These are phyloP conservation scores for Cutaneotrichosporon spelunceum DNA, from an alignment of 1,284 basidiomycete species.

Conservation along the genomic window DNA sequence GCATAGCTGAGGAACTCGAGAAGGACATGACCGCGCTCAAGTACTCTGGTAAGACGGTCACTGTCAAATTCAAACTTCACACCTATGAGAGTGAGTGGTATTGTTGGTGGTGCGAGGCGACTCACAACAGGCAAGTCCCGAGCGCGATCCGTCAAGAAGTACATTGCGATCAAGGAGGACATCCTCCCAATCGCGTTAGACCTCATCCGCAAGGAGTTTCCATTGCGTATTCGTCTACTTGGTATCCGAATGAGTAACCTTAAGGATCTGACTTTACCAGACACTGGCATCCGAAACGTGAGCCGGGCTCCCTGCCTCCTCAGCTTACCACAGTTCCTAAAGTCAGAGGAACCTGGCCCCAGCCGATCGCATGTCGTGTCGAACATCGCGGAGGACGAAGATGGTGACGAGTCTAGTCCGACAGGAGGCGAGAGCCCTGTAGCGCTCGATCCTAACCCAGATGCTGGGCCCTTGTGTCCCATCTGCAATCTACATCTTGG, in stretches of 20 bases:
- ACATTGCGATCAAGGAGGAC: conserved; percentile 72
- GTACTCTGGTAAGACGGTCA: conserved; percentile 52
- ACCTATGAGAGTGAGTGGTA: conserved; percentile 44
- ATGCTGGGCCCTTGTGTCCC: conserved; percentile 39
- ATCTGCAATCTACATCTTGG: conserved; percentile 39
- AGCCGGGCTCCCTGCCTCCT: conserved; percentile 13
- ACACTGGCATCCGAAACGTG: conserved; percentile 44
- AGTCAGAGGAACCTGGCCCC: neutral
- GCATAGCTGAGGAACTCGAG: conserved; percentile 74
- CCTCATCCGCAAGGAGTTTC: conserved; percentile 72
- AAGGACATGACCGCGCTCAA: conserved; percentile 63
- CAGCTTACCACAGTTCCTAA: conserved; percentile 34
- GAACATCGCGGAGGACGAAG: conserved; percentile 20
- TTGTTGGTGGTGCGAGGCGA: too few species aligned
- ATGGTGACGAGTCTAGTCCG: conserved; percentile 16
- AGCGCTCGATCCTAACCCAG: conserved; percentile 17
- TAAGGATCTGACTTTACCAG: conserved; percentile 61
- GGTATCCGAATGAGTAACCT: conserved; percentile 79
- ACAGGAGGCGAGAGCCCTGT: neutral
- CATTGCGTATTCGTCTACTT: conserved; percentile 71
- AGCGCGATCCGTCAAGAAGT: conserved; percentile 70
- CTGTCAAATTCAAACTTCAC: conserved; percentile 52
- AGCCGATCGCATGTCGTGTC: conserved; percentile 12
- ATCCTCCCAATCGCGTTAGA: conserved; percentile 76
- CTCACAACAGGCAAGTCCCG: conserved; percentile 66